Evolutionary conservation across 108 stramenopile species (phyloP), one percentile per base, ranked within the genome.

Genomic region (Skeletonema costatum): DNA sequence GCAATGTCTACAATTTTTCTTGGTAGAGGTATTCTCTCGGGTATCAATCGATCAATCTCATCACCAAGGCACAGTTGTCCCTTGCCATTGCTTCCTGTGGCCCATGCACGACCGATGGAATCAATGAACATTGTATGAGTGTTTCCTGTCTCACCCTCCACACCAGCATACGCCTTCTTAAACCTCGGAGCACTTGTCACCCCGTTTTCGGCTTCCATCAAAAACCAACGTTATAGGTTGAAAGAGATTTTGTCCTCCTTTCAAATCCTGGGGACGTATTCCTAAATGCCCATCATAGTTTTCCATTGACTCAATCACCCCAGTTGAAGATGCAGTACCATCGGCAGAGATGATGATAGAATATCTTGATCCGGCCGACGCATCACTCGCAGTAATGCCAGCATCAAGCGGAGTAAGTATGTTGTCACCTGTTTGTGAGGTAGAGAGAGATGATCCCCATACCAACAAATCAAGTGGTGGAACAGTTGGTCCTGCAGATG

Each of bases 1-100:
- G 82, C 79, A 17, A 86, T 68, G 32, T 83, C 80, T 7, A 84
- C 73, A 4, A 87, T 81, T n/a, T 48, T 60, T 12, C 73, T 69
- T 11, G 72, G 60, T 30, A 82, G n/a, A n/a, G 70, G 70, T 66
- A 82, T 82, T 59, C 56, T 76, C 33, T 72, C 71, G 1, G 81
- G 81, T 17, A 76, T 82, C 66, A 72, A 61, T 56, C 71, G 68
- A 56, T 76, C 75, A 7, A 75, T 36, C 59, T 67, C 41, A 25
- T 82, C 81, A 4, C 75, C 75, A 29, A 82, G 66, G 32, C 81
- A 82, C 31, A 82, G 33, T 36, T 82, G 81, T 1, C 81, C 81
- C 19, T 68, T 76, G 19, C 5, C 36, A 25, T 82, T 82, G 36
- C 81, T 76, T 35, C 81, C 81, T 39, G 60, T 76, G 5, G 71